phyloP scores from a whole-genome alignment of 2,329 filamentous ascomycete genomes.

The Fusarium nanum region DNA sequence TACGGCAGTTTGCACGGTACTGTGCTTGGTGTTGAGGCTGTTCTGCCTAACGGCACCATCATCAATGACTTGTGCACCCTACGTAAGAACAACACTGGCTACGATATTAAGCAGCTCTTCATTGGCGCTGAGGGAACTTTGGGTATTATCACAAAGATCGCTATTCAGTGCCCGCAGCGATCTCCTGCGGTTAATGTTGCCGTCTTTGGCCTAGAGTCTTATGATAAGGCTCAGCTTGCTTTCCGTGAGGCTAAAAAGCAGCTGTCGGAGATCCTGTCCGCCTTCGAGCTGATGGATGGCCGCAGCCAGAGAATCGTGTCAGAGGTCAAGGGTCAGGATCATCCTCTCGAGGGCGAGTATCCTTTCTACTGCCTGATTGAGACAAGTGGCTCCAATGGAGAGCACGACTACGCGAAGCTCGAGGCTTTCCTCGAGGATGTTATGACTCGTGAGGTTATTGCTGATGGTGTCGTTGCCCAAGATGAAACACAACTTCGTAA shows the following conservation, averaged over 20 bases:
- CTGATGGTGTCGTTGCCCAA: slow-evolving; percentile 91
- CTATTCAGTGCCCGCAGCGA: slow-evolving; percentile 88
- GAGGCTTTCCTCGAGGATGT: slow-evolving; percentile 91
- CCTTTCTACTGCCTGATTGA: slow-evolving; percentile 98
- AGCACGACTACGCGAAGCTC: slow-evolving; percentile 94
- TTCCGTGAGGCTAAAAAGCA: slow-evolving; percentile 91
- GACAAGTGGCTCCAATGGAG: slow-evolving; percentile 92
- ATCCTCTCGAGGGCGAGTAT: slow-evolving; percentile 83
- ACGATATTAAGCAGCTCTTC: slow-evolving; percentile 96
- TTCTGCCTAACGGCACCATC: slow-evolving; percentile 92
- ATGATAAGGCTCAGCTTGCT: slow-evolving; percentile 85
- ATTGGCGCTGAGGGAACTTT: slow-evolving; percentile 96
- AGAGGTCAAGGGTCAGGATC: slow-evolving; percentile 78
- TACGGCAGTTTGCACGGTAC: slow-evolving; percentile 96
- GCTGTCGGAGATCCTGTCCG: slow-evolving; percentile 93
- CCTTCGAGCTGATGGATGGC: slow-evolving; percentile 97
- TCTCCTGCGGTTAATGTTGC: slow-evolving; percentile 93
- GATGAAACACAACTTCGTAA: slow-evolving; percentile 89
- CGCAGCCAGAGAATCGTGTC: slow-evolving; percentile 82
- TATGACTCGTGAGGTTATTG: slow-evolving; percentile 86
- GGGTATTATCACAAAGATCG: slow-evolving; percentile 91
- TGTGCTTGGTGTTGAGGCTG: slow-evolving; percentile 91
- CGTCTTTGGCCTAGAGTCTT: slow-evolving; percentile 91
- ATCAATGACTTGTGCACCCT: slow-evolving; percentile 88
- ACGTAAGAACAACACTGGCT: slow-evolving; percentile 98